phyloP scores from a whole-genome alignment of 1,139 yeast species.

The Suzukiozyma palmioleophila region DNA sequence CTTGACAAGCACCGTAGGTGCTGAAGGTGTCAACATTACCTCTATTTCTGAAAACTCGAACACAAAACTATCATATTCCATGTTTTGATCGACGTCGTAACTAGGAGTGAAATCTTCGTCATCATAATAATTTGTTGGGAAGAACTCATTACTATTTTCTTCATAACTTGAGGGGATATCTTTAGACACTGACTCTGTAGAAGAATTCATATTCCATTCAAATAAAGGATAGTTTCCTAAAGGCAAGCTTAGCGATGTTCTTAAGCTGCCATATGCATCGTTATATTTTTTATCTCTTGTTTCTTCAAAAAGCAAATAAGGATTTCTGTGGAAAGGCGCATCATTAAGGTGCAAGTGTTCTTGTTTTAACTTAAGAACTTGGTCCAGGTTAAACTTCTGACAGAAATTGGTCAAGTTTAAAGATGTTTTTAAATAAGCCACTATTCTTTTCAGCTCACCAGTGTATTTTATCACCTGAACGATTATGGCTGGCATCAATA shows the following conservation, averaged over 20 bases:
- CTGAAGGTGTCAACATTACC: conserved; percentile 33
- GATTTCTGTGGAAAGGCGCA: conserved; percentile 75
- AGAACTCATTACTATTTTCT: conserved; percentile 4
- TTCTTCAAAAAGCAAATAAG: conserved; percentile 59
- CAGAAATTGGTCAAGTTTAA: conserved; percentile 56
- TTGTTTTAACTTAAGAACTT: conserved; percentile 52
- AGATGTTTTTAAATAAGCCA: conserved; percentile 45
- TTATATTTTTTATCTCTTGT: conserved; percentile 43
- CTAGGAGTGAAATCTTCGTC: conserved; percentile 44
- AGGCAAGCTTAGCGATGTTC: conserved; percentile 64
- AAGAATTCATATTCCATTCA: conserved; percentile 5
- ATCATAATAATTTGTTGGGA: conserved; percentile 34
- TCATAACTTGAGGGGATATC: neutral
- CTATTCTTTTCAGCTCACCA: conserved; percentile 23
- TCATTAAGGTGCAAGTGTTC: conserved; percentile 67
- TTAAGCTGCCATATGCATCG: conserved; percentile 46
- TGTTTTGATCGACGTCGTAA: conserved; percentile 34
- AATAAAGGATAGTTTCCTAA: conserved; percentile 60
- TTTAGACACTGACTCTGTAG: neutral
- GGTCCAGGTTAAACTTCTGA: conserved; percentile 47
- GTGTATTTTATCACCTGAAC: conserved; percentile 2
- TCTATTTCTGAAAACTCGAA: conserved; percentile 46
- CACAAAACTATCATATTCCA: conserved; percentile 53
- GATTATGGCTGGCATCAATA: conserved; percentile 45
- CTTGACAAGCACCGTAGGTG: conserved; percentile 25